Base-by-base conservation (phyloP, 352 stramenopile genomes). In the Phytophthora kernoviae region DNA sequence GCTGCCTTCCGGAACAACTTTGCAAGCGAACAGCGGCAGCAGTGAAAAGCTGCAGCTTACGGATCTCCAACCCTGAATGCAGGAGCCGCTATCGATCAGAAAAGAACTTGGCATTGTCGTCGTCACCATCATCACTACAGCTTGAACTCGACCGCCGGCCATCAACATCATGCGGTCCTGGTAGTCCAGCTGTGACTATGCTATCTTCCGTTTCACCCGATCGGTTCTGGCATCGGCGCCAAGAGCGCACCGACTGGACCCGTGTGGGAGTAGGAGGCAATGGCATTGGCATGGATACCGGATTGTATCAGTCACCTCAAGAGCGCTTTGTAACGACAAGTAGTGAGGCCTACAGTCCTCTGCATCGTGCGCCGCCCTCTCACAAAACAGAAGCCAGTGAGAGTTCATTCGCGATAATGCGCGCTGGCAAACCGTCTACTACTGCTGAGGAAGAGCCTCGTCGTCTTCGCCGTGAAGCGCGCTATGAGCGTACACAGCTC, bases 191-290 rank as follows among this genome's bases (percentile, higher is more conserved):
- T 12, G 62, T 81, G 27, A 47, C 67, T 41, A 44, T 74, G 0
- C 24, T 85, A n/a, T 48, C 59, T 2, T 39, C 59, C 0, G 62
- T 88, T 6, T 81, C 72, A 1, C 74, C 73, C 30, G 80, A 90
- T 62, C 75, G 82, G 20, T 87, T 83, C 47, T 67, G 68, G 43
- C 80, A 88, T 58, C 77, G 70, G 36, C 73, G 79, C 12, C 65
- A 65, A 43, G 66, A 88, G 58, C 62, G 70, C 36, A 93, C 82
- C 0, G 86, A 95, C 67, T 96, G 87, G 86, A 80, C 65, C 30
- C 79, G 82, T 48, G 80, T 94, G n/a, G 87, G 86, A 18, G 55
- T 87, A 20, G 86, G 86, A 24, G 79, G 86, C 1, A 77, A 93
- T 44, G 84, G 87, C 22, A 61, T 77, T 34, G 30, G 58, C 6